A percentile compares a stretch with the other conserved stretches of the same genome.
Conservation (phyloP, 2,329 filamentous ascomycete genomes). For the Ceratocystis ficicola region DNA sequence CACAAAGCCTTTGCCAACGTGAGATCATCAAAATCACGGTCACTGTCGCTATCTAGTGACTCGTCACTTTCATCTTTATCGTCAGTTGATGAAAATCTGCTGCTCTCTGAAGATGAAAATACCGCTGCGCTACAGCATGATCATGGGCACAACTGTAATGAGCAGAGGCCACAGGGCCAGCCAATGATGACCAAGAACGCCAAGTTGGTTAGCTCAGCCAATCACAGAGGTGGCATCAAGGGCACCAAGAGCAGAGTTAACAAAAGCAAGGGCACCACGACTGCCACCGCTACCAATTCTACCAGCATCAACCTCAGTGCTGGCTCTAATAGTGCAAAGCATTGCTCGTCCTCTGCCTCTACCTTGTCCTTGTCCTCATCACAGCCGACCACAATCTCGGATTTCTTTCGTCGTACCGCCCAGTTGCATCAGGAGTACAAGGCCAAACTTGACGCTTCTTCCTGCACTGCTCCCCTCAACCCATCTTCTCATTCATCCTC, state of each 20-base stretch:
- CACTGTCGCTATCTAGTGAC: conserved; percentile 20
- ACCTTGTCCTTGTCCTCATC: not conserved
- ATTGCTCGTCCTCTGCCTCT: not conserved
- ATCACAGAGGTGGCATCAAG: conserved; percentile 18
- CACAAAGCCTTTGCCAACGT: not conserved
- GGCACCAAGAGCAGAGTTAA: conserved; percentile 5
- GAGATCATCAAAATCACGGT: not conserved
- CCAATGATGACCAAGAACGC: conserved; percentile 20
- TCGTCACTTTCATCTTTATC: conserved; percentile 21
- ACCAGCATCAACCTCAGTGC: conserved; percentile 13
- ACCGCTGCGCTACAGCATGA: not conserved
- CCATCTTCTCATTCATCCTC: not conserved
- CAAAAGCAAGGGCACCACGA: conserved; percentile 9
- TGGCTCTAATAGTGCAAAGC: conserved; percentile 8
- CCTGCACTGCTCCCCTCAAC: not conserved
- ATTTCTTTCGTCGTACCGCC: conserved; percentile 19
- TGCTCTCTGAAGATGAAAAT: conserved; percentile 18
- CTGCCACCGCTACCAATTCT: not conserved
- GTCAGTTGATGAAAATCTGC: conserved; percentile 16
- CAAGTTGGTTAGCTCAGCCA: conserved; percentile 10
- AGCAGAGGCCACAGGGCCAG: conserved; percentile 10
- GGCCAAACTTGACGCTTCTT: conserved; percentile 12
- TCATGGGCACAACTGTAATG: not conserved
- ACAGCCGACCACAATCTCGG: conserved; percentile 13
- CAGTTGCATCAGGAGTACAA: conserved; percentile 18